Percentiles rank a stretch among this genome's conserved stretches.
Evolutionary conservation across 2,329 filamentous ascomycete genomes (phyloP).

Genomic region (Fusarium sp.): DNA sequence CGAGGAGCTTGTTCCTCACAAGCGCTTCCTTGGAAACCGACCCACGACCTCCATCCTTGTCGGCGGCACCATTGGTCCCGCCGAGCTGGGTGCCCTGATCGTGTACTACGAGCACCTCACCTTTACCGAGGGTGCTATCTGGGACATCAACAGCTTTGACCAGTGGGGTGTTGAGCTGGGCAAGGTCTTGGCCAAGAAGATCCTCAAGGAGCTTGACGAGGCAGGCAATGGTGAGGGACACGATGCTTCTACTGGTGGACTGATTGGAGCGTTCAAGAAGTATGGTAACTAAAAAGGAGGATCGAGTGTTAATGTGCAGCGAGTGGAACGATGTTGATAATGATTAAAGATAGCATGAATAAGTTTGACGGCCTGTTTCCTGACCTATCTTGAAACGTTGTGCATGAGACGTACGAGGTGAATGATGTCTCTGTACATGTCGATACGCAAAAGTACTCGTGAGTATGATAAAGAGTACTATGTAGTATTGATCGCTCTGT

Average conservation of each 20-base stretch:
- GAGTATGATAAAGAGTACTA: not conserved
- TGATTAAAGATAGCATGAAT: slow-evolving; percentile 34
- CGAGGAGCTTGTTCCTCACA: slow-evolving; percentile 88
- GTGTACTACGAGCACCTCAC: slow-evolving; percentile 99
- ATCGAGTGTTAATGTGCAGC: slow-evolving; percentile 12
- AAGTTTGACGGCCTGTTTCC: slow-evolving; percentile 8
- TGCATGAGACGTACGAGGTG: too few species aligned
- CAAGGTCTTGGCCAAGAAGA: slow-evolving; percentile 95
- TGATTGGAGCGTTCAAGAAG: slow-evolving; percentile 94
- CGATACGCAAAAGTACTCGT: not conserved
- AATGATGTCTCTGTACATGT: not conserved
- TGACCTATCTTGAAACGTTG: not conserved
- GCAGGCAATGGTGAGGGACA: slow-evolving; percentile 76
- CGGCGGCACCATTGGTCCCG: slow-evolving; percentile 91
- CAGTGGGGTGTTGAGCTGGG: slow-evolving; percentile 99
- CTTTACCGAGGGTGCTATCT: slow-evolving; percentile 96
- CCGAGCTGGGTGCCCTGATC: slow-evolving; percentile 91
- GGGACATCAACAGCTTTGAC: slow-evolving; percentile 99
- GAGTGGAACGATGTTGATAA: slow-evolving; percentile 26
- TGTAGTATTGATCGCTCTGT: not conserved
- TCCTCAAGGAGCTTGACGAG: slow-evolving; percentile 84
- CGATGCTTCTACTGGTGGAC: slow-evolving; percentile 86
- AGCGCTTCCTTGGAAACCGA: slow-evolving; percentile 98
- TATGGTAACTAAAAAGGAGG: slow-evolving; percentile 60
- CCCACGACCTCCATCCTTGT: slow-evolving; percentile 94